Evolutionary conservation across 1,284 basidiomycete genomes (phyloP), one percentile per base, ranked within the genome.

Genomic region (Bondarzewia mesenterica): DNA sequence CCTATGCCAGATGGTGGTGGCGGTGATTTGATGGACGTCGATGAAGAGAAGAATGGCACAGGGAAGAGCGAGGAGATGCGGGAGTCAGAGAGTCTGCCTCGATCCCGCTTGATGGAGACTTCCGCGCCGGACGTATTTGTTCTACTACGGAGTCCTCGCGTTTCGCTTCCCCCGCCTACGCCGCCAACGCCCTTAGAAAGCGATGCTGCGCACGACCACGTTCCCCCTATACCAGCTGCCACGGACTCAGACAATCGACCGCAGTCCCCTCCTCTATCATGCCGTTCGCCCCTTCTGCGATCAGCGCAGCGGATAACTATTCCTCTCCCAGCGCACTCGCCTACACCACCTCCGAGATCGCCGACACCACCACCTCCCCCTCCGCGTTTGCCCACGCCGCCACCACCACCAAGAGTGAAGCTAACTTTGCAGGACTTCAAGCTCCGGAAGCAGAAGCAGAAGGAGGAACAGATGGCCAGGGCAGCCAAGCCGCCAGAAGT

Each of bases 361-460:
- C 35, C 12, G 26, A 43, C 38, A 5, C 21, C 42, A 5, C 37
- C 51, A 12, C 16, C 42, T 25, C 44, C 47, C 6, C 37, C 52
- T 42, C 23, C 44, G 22, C 38, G 37, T 12, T 44, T 54, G 6
- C 53, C 50, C 23, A 47, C 42, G 26, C 57, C 20, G 14, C 52
- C 44, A 4, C 52, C 60, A 22, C 58, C 60, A 12, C 53, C 61
- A 21, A 68, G 67, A 52, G 63, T 66, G 42, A 68, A 67, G 58
- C 44, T 66, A 43, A 65, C 66, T n/a, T 50, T 67, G 50, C 64
- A 63, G 52, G 66, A 68, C 54, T 69, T 67, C 42, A 57, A 60
- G 26, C 42, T 63, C 52, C 58, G 67, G 42, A 69, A 66, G 60
- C 62, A 60, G 65, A 62, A 64, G 56, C 58, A 63, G 32, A 66